Conservation (phyloP, 1,284 basidiomycete genomes). For the Malassezia pachydermatis region DNA sequence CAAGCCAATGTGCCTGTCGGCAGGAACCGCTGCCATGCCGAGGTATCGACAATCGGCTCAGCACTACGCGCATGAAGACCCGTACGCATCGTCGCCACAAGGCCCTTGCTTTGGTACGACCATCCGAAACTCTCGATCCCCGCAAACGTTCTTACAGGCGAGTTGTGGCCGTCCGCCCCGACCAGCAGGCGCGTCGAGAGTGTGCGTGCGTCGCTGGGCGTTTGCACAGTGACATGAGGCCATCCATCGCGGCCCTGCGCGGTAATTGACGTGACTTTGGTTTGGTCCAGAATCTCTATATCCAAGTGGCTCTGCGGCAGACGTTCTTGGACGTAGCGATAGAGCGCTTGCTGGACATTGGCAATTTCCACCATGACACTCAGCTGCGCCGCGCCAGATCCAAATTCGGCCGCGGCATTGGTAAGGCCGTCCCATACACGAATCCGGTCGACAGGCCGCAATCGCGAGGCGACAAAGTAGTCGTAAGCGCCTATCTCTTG, state of each 20-base stretch:
- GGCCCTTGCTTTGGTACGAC: constrained; percentile 77
- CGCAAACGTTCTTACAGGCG: constrained; percentile 79
- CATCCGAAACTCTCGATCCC: constrained; percentile 81
- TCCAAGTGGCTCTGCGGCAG: constrained; percentile 30
- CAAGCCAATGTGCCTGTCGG: constrained; percentile 88
- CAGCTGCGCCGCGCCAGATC: constrained; percentile 25
- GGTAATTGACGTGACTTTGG: constrained; percentile 60
- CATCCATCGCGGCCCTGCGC: constrained; percentile 37
- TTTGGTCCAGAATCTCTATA: constrained; percentile 58
- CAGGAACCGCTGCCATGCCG: constrained; percentile 88
- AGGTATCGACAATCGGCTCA: constrained; percentile 45
- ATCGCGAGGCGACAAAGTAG: constrained; percentile 26
- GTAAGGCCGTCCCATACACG: constrained; percentile 45
- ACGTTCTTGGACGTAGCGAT: constrained; percentile 24
- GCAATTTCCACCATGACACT: constrained; percentile 41
- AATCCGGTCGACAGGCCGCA: constrained; percentile 35
- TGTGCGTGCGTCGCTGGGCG: constrained; percentile 6
- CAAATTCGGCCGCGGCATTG: constrained; percentile 38
- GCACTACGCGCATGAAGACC: constrained; percentile 14
- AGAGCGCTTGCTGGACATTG: constrained; percentile 45
- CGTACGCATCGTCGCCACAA: constrained; percentile 69
- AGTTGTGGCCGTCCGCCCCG: constrained; percentile 90
- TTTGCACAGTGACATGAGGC: constrained; percentile 18
- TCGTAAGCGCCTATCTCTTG: constrained; percentile 30
- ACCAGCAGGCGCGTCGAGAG: constrained; percentile 54